phyloP scores from a whole-genome alignment of 495 filamentous ascomycete species.

The Amorphotheca resinae region DNA sequence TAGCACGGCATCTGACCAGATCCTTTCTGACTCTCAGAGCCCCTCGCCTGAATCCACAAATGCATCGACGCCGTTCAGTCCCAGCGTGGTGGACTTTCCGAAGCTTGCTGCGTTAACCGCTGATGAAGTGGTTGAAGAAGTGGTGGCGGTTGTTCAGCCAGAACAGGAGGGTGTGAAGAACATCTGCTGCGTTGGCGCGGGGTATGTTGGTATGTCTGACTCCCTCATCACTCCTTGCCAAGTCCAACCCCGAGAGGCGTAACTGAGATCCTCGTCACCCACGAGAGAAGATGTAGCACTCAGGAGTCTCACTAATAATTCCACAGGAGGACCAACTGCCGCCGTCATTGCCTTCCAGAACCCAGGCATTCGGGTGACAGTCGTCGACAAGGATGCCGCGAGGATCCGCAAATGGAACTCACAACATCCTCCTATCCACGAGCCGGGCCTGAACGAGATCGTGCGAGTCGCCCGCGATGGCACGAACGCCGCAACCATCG shows the following conservation, averaged over 20 bases:
- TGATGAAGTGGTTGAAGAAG: too few relatives aligned
- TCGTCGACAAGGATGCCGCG: slow-evolving; percentile 50
- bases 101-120: not conserved
- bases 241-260: not conserved
- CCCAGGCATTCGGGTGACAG: slow-evolving; percentile 49
- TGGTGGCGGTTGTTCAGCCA: too few relatives aligned
- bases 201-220: slow-evolving; percentile 42
- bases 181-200: slow-evolving; percentile 49
- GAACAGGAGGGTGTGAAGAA: too few relatives aligned
- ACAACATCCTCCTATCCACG: slow-evolving; percentile 58
- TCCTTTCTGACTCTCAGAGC: too few relatives aligned
- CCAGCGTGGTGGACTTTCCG: not conserved
- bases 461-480: slow-evolving; percentile 53
- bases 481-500: slow-evolving; percentile 12
- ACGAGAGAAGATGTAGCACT: too few relatives aligned
- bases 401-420: slow-evolving; percentile 62
- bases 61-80: not conserved
- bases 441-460: slow-evolving; percentile 53
- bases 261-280: too few relatives aligned
- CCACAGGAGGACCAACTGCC: slow-evolving; percentile 56
- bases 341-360: slow-evolving; percentile 61
- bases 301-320: not conserved
- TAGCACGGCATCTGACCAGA: too few relatives aligned
- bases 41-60: not conserved
- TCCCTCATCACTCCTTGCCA: not conserved